Base-by-base conservation (phyloP, 1,139 yeast genomes). In the Citeromyces hawaiiensis region DNA sequence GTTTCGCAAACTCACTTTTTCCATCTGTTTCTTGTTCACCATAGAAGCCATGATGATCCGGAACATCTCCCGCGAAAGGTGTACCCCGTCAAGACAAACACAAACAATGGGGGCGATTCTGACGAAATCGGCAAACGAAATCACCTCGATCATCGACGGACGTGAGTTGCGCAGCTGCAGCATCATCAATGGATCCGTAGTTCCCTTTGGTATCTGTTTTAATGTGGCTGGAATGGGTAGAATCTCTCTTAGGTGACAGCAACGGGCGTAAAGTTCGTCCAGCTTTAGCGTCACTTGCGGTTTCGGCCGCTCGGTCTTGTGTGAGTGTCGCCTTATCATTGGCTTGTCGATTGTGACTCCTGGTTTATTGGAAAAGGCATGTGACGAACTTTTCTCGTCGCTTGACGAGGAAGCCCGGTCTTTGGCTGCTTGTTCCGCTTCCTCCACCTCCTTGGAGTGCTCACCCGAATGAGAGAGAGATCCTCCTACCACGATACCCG, bases 191-290 rank as follows among this genome's bases (percentile, higher is more conserved):
- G 88, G 85, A 14, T 80, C 83, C 45, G 75, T 68, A 0, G 83
- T 70, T 1, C 82, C 83, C 40, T 72, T 66, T 11, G 83, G 85
- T 41, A 82, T 66, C 51, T 82, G 93, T 51, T 80, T 82, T 49
- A 86, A 57, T 0, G 94, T 86, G 0, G 95, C 94, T 1, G 95
- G 94, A 44, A 88, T 87, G 1, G 97, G 97, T 47, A 88, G 60
- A 40, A 88, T 88, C 52, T 88, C 97, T 41, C 97, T 68, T 45
- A 88, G 64, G 59, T 88, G 97, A 53, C 96, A 88, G 55, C 96
- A 87, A 47, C 96, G 65, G 0, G 96, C 85, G 56, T 88, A 88
- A 13, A 88, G 64, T 35, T 77, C 72, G 50, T 83, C 94, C 41
- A 78, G 65, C 31, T 57, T 57, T 36, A 56, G 44, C 5, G 60